These are phyloP conservation scores for Barnettozyma sp. DNA, from an alignment of 805 yeast species.

Conservation along the genomic window DNA sequence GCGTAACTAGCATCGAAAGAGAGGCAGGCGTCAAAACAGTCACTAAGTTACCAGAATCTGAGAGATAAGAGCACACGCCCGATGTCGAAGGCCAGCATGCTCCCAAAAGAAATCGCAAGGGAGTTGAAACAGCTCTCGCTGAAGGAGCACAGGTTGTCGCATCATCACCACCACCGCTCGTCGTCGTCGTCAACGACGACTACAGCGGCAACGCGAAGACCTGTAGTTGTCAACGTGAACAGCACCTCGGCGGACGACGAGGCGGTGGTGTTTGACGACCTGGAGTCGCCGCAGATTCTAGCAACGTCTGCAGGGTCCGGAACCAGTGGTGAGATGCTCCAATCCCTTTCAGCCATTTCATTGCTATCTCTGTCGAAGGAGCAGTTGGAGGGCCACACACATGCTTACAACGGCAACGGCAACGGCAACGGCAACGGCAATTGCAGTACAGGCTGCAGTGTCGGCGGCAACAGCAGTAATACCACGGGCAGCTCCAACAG, in stretches of 20 bases:
- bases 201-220: slow-evolving; percentile 4
- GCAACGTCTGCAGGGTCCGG: slow-evolving; percentile 19
- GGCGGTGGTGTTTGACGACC: slow-evolving; percentile 19
- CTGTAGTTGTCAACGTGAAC: neutral
- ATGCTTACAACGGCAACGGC: slow-evolving; percentile 2
- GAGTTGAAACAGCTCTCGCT: slow-evolving; percentile 9
- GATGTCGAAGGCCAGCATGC: slow-evolving; percentile 8
- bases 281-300: slow-evolving; percentile 19
- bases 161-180: neutral
- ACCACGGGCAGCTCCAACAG: no score
- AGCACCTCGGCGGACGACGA: slow-evolving; percentile 10
- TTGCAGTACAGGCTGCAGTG: no score
- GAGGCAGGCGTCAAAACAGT: no score
- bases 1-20: no score
- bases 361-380: slow-evolving; percentile 20
- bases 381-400: slow-evolving; percentile 2
- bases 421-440: slow-evolving; percentile 7
- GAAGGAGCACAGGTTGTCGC: slow-evolving; percentile 4
- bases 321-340: slow-evolving; percentile 14
- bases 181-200: slow-evolving; percentile 4
- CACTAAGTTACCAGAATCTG: neutral
- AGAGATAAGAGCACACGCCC: slow-evolving; percentile 1
- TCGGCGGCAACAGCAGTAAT: no score
- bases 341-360: slow-evolving; percentile 21
- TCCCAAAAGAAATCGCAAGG: slow-evolving; percentile 8